Evolutionary conservation across 177 flowering plant genomes (phyloP), one percentile per base, ranked within the genome.

Genomic region (Telopea speciosissima): DNA sequence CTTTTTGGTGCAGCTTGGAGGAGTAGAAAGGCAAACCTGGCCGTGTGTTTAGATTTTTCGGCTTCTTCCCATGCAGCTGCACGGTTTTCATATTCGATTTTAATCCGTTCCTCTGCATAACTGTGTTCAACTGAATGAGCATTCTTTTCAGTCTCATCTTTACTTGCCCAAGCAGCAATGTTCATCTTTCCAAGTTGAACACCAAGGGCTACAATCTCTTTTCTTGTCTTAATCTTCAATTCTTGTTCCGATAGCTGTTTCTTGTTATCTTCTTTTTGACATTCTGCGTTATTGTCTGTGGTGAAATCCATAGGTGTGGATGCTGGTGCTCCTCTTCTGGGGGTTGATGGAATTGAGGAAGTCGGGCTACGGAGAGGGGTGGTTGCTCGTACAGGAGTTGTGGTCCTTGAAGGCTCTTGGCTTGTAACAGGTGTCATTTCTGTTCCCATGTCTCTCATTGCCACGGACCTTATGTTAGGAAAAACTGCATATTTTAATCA

Each of bases 111-210:
- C 61, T 76, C 87, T 3, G 19, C 21, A 49, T 82, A 76, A 67
- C 58, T n/a, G 45, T 54, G 69, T 77, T 80, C 84, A 42, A 40
- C 72, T 11, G 76, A 70, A 44, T 81, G 42, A 40, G 62, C 40
- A 19, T 74, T 77, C 28, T 78, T 85, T 24, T 85, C 84, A 69
- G 75, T 79, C 69, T 87, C 96, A 26, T 86, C 91, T 79, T 88
- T 90, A 76, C 96, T 91, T 28, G 97, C 98, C 98, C 98, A 93
- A 22, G 89, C 90, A 66, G 98, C 98, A 78, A 93, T 90, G 65
- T 88, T 93, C 89, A 83, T 90, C 83, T 93, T 93, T 8, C 98
- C 98, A 22, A 93, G 94, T 73, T 89, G 91, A 40, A 91, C 90
- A 62, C 98, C 97, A 13, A 93, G 89, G 9, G 88, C 96, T n/a